Percentiles rank a stretch among this genome's conserved stretches.
Conservation (phyloP, 805 yeast species). For the Teunomyces aglyptinius region DNA sequence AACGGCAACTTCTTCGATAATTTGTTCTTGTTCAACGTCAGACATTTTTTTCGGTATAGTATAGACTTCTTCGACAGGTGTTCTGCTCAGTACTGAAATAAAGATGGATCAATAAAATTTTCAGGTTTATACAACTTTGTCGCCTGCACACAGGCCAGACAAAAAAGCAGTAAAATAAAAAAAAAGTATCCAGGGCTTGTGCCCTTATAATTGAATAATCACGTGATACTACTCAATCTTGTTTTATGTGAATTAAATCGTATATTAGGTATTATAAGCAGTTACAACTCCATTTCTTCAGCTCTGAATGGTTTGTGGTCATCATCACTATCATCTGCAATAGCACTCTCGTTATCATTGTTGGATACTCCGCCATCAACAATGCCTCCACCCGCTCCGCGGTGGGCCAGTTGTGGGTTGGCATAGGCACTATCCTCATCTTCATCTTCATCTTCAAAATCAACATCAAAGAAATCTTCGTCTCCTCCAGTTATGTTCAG, state of each 20-base stretch:
- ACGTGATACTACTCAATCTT: constrained; percentile 1
- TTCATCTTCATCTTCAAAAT: constrained; percentile 92
- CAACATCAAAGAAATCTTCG: constrained; percentile 95
- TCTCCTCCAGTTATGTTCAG: constrained; percentile 83
- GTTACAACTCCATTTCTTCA: constrained; percentile 40
- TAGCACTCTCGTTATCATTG: constrained; percentile 18
- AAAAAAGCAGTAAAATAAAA: background rate
- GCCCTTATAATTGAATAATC: constrained; percentile 11
- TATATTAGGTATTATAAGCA: constrained; percentile 1
- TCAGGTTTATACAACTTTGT: constrained; percentile 1
- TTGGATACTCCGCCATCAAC: constrained; percentile 11
- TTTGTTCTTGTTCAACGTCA: constrained; percentile 89
- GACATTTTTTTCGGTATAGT: constrained; percentile 61
- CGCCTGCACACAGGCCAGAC: background rate
- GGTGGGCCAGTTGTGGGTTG: constrained; percentile 4
- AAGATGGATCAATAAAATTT: constrained; percentile 2
- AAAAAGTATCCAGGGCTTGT: constrained; percentile 11
- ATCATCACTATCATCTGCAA: constrained; percentile 23
- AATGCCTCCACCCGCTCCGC: constrained; percentile 14
- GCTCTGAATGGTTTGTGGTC: constrained; percentile 46
- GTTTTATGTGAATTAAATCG: background rate
- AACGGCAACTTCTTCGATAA: constrained; percentile 78
- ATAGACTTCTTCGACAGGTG: constrained; percentile 73
- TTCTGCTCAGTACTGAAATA: constrained; percentile 28
- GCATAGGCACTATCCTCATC: constrained; percentile 17